Conservation (phyloP, 148 eudicot species). For the Gaultheria prostrata region DNA sequence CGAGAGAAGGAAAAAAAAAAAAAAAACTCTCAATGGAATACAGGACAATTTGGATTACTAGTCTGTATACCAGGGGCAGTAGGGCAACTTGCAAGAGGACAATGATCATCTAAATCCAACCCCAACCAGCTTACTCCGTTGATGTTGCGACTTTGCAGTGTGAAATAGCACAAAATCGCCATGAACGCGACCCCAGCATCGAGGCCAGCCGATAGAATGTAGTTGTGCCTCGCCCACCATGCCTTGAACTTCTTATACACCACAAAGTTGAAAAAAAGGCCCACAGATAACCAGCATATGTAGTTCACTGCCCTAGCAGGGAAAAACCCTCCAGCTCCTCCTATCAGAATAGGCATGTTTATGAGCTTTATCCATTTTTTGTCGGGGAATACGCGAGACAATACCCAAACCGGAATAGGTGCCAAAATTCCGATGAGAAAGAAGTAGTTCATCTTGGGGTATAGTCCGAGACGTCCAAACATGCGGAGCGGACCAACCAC, state of each 20-base stretch:
- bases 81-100: constrained; percentile 45
- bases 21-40: constrained; percentile 11
- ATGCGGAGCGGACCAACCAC: constrained; percentile 45
- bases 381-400: constrained; percentile 28
- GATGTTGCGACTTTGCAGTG: constrained; percentile 25
- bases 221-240: constrained; percentile 46
- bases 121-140: constrained; percentile 48
- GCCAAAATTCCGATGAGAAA: constrained; percentile 36
- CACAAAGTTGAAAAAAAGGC: constrained; percentile 33
- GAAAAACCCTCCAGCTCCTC: constrained; percentile 33
- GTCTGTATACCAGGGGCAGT: constrained; percentile 38
- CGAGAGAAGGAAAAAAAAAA: background rate
- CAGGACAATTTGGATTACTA: constrained; percentile 28
- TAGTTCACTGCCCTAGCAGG: constrained; percentile 43
- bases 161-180: constrained; percentile 38
- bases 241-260: constrained; percentile 29
- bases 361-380: constrained; percentile 40
- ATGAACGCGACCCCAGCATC: constrained; percentile 47
- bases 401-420: constrained; percentile 40
- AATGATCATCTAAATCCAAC: constrained; percentile 33
- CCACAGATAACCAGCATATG: constrained; percentile 28
- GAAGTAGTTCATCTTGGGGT: constrained; percentile 36
- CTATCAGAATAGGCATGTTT: constrained; percentile 39
- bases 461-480: constrained; percentile 40
- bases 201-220: constrained; percentile 34